These are phyloP conservation scores for Polychaeton citri DNA, from an alignment of 2,329 filamentous ascomycete species.

Conservation along the genomic window DNA sequence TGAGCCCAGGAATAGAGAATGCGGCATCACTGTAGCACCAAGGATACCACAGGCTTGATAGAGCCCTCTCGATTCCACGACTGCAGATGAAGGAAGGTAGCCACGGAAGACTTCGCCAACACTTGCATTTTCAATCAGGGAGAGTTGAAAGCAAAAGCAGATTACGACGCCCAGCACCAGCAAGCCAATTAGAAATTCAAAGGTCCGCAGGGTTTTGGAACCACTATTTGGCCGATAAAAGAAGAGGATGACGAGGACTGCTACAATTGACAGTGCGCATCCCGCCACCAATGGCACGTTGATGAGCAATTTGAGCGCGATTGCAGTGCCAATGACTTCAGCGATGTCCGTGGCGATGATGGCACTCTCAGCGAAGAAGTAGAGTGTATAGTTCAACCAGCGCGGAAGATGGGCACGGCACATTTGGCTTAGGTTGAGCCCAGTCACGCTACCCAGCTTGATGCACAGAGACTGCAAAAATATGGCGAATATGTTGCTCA, in stretches of 20 bases:
- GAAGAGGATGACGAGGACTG: constrained; percentile 53
- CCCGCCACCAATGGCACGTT: constrained; percentile 52
- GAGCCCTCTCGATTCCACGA: constrained; percentile 45
- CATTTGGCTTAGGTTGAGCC: constrained; percentile 36
- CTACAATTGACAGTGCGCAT: constrained; percentile 54
- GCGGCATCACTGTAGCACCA: constrained; percentile 63
- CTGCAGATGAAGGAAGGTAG: constrained; percentile 47
- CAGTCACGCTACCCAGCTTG: constrained; percentile 39
- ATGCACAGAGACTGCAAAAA: constrained; percentile 55
- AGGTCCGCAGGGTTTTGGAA: constrained; percentile 42
- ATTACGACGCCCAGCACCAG: constrained; percentile 56
- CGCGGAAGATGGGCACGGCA: constrained; percentile 35
- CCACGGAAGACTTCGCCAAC: constrained; percentile 50
- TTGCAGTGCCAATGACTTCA: constrained; percentile 57
- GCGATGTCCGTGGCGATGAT: constrained; percentile 48
- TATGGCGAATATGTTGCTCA: constrained; percentile 59
- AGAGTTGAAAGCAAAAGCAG: constrained; percentile 58
- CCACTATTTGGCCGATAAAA: constrained; percentile 49
- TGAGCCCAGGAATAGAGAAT: constrained; percentile 54
- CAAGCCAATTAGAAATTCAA: constrained; percentile 50
- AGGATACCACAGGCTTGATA: constrained; percentile 66
- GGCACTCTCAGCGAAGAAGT: constrained; percentile 41
- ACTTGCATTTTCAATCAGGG: constrained; percentile 42
- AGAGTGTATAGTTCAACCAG: constrained; percentile 42
- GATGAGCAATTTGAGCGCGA: constrained; percentile 50